Conservation (phyloP, 2,329 filamentous ascomycete genomes). For the Daldinia sp. region DNA sequence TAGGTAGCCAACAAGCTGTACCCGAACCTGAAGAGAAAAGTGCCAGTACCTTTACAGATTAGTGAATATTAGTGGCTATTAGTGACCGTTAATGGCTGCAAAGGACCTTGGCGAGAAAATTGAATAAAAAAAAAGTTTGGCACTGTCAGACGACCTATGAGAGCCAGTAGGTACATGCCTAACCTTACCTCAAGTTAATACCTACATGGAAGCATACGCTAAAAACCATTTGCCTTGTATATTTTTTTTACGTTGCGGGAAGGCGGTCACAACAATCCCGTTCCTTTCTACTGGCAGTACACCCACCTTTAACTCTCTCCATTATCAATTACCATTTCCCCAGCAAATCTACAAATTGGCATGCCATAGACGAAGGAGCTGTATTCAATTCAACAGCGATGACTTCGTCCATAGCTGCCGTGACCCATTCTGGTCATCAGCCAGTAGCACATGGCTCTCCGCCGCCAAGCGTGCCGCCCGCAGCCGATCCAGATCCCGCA, state of each 20-base stretch:
- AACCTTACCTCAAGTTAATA: no score
- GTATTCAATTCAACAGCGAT: conserved; percentile 62
- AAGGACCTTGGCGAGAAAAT: conserved; percentile 21
- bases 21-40: background rate
- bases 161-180: background rate
- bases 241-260: conserved; percentile 18
- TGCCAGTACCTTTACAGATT: conserved; percentile 13
- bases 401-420: conserved; percentile 65
- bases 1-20: conserved; percentile 23
- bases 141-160: conserved; percentile 27
- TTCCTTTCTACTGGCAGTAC: conserved; percentile 37
- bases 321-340: background rate
- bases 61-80: conserved; percentile 23
- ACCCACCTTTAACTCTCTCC: conserved; percentile 2
- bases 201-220: no score
- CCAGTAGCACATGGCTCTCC: conserved; percentile 20
- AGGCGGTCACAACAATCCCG: conserved; percentile 40
- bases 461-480: conserved; percentile 16
- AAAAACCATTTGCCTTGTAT: conserved; percentile 8
- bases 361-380: conserved; percentile 63
- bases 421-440: conserved; percentile 40
- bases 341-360: conserved; percentile 22
- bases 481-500: conserved; percentile 14
- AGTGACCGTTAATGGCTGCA: conserved; percentile 6
- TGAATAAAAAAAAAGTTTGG: conserved; percentile 13